Conservation (phyloP, 2,329 filamentous ascomycete genomes). For the Aspergillus hiratsukae region DNA sequence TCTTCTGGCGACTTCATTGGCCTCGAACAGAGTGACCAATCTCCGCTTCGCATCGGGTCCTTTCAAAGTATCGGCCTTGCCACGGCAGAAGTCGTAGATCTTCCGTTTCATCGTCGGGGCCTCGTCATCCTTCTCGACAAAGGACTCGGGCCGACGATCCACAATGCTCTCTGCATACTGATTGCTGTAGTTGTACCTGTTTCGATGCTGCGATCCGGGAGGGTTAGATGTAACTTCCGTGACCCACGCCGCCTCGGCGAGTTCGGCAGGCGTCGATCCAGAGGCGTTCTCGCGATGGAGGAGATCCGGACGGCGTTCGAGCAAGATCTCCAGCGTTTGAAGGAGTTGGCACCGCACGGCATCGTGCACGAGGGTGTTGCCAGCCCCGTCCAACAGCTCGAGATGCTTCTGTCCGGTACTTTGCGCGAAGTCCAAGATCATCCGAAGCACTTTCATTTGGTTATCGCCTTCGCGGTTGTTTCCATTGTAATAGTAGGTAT, state of each 20-base stretch:
- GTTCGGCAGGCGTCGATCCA: conserved; percentile 66
- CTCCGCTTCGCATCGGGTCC: conserved; percentile 41
- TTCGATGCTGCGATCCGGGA: conserved; percentile 1
- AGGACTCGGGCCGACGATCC: conserved; percentile 1
- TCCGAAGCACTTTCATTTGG: conserved; percentile 42
- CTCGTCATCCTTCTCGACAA: conserved; percentile 5
- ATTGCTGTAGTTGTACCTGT: not conserved
- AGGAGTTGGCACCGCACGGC: conserved; percentile 45
- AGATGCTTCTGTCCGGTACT: conserved; percentile 46
- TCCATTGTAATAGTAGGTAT: not conserved
- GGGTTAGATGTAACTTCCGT: conserved; percentile 15
- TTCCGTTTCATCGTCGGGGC: conserved; percentile 1
- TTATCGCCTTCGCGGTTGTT: conserved; percentile 16
- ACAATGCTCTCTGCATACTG: not conserved
- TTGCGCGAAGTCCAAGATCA: conserved; percentile 54
- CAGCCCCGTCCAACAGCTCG: conserved; percentile 39
- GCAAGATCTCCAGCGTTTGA: conserved; percentile 49
- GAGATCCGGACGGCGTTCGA: conserved; percentile 56
- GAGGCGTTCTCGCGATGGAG: conserved; percentile 70
- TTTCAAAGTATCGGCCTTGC: conserved; percentile 15
- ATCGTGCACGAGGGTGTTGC: conserved; percentile 42
- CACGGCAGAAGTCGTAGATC: conserved; percentile 38
- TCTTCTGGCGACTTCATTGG: conserved; percentile 57
- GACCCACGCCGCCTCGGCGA: conserved; percentile 27
- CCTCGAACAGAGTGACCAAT: conserved; percentile 55